Base-by-base conservation (phyloP, 768 basidiomycete genomes). In the Sistotremastrum suecicum region DNA sequence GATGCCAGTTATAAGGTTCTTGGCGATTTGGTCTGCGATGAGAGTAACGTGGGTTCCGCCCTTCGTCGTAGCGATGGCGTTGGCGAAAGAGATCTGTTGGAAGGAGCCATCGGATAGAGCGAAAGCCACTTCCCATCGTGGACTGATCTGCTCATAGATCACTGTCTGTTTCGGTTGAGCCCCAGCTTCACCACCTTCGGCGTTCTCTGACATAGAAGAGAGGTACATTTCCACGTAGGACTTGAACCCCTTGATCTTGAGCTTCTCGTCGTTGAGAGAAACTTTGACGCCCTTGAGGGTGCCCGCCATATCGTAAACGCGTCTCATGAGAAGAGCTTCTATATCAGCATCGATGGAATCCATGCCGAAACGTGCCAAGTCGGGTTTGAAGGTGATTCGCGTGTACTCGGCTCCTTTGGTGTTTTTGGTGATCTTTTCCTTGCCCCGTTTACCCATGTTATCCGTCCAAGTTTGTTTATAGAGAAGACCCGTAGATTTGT, bases 251-350 rank as follows among this genome's bases (percentile, higher is more conserved):
- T 90, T 91, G 67, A 95, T 71, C 60, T 91, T 92, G 55, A 97
- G 62, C 20, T 85, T 74, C 59, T 94, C 85, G 62, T 86, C 89
- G 59, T 98, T 91, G 49, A 97, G 70, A 60, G 74, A 89, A 28
- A 98, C 94, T 60, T 97, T 97, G 61, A 94, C 71, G 53, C 90
- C 84, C 62, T 75, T 87, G 48, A 88, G 75, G 5, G 90, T 92
- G n/a, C 95, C 95, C 2, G 92, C 89, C 74, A 99, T 75, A 59
- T 99, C 95, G 60, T 88, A 97, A 3, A 94, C 94, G 41, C 95
- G 89, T 63, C 90, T 88, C 61, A 80, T 80, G 32, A 99, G 71
- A 29, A 99, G 73, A 11, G 88, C 75, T 31, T 84, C 73, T 2
- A 88, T 92, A 58, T 98, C 92, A 32, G 82, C 80, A 64, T 98